Conservation (phyloP, 2,329 filamentous ascomycete species). For the Hyphodiscus sp. region DNA sequence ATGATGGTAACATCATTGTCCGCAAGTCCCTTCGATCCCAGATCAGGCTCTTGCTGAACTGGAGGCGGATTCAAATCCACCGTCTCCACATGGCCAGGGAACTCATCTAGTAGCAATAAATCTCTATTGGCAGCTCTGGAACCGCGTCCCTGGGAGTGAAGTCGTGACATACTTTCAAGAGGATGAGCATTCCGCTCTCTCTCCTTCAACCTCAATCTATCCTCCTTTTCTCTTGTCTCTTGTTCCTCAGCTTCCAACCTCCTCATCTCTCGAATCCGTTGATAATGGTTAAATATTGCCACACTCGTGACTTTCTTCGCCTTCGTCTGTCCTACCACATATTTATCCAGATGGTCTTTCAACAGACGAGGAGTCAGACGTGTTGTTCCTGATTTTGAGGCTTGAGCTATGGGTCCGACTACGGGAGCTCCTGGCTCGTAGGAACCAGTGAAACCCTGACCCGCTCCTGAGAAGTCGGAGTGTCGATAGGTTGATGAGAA, state of each 20-base stretch:
- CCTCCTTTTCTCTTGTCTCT: constrained; percentile 56
- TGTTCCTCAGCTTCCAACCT: constrained; percentile 71
- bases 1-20: constrained; percentile 38
- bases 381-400: constrained; percentile 48
- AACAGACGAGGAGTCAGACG: constrained; percentile 62
- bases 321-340: constrained; percentile 91
- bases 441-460: constrained; percentile 49
- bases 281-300: constrained; percentile 95
- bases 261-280: constrained; percentile 70
- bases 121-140: background rate
- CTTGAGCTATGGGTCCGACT: constrained; percentile 49
- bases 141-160: background rate
- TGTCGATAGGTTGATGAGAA: constrained; percentile 31
- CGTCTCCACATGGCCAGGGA: constrained; percentile 39
- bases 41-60: constrained; percentile 13
- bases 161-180: constrained; percentile 61
- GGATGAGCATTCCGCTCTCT: constrained; percentile 56
- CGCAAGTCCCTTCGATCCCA: constrained; percentile 17
- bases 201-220: constrained; percentile 38
- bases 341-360: constrained; percentile 89
- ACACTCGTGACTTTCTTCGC: constrained; percentile 91
- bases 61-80: constrained; percentile 21
- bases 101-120: constrained; percentile 44
- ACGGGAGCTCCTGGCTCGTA: constrained; percentile 59
- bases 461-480: constrained; percentile 45